These are phyloP conservation scores for Parietichytrium sp. DNA, from an alignment of 108 stramenopile species.

Conservation along the genomic window DNA sequence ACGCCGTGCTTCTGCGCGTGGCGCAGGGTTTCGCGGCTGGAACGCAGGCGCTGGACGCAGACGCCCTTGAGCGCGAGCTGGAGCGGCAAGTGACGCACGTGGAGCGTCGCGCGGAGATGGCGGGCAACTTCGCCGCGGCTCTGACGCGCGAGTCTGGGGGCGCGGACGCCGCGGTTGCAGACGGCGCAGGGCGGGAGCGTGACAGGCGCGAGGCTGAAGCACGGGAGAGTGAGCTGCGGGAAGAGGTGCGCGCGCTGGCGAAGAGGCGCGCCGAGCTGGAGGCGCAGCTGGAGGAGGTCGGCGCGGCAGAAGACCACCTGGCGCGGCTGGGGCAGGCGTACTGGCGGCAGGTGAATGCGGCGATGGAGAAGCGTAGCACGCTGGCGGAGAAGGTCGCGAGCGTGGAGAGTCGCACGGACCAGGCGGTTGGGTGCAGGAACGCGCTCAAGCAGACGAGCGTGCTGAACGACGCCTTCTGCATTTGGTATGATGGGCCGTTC, in stretches of 20 bases:
- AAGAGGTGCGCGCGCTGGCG: not conserved
- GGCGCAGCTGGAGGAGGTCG: not conserved
- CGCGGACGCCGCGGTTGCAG: not conserved
- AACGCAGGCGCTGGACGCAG: no score
- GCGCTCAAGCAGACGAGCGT: slow-evolving; percentile 36
- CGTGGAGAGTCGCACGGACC: not conserved
- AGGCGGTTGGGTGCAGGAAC: not conserved
- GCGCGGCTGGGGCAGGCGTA: not conserved
- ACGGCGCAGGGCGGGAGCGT: not conserved
- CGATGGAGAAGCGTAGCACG: not conserved
- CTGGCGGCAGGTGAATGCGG: not conserved
- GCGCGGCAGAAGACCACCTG: not conserved
- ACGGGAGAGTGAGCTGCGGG: not conserved
- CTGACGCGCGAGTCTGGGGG: not conserved
- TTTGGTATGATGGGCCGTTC: slow-evolving; percentile 56
- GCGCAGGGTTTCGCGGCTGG: no score
- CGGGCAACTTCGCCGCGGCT: no score
- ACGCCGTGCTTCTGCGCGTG: no score
- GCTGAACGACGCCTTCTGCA: slow-evolving; percentile 54
- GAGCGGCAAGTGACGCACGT: no score
- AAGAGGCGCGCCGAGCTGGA: not conserved
- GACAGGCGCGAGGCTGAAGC: not conserved
- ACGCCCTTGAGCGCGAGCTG: no score
- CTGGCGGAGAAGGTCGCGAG: not conserved
- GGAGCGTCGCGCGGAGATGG: no score